These are phyloP conservation scores for Neofusicoccum parvum DNA, from an alignment of 2,329 filamentous ascomycete species.

Conservation along the genomic window DNA sequence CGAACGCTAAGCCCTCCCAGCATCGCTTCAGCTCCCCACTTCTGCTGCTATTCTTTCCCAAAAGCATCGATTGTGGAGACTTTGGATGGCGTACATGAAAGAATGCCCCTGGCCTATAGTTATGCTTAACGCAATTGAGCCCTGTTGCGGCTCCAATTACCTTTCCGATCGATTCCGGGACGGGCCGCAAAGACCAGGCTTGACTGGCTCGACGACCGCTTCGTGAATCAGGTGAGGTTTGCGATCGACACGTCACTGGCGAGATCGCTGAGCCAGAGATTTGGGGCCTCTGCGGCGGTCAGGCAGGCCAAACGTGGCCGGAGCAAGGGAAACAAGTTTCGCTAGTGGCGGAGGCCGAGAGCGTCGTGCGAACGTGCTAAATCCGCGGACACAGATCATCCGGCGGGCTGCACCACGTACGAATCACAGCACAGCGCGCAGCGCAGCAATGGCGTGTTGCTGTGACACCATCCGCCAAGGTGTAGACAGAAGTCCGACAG, in stretches of 20 bases:
- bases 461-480: background rate
- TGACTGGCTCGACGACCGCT: background rate
- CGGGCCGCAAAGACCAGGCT: background rate
- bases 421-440: background rate
- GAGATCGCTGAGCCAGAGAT: background rate
- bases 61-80: background rate
- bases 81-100: background rate
- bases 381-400: constrained; percentile 1
- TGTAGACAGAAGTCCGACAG: background rate
- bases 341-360: background rate
- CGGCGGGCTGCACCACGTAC: background rate
- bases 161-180: constrained; percentile 16
- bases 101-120: background rate
- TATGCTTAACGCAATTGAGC: background rate
- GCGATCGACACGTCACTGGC: background rate
- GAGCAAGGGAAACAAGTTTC: background rate
- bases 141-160: constrained; percentile 5
- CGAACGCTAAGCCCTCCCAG: too few relatives aligned
- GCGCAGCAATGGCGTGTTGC: background rate
- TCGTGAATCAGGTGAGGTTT: background rate
- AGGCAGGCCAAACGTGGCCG: background rate
- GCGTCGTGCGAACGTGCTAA: background rate
- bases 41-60: background rate
- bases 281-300: background rate
- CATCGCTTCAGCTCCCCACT: too few relatives aligned